These are phyloP conservation scores for Capsicum baccatum DNA, from an alignment of 257 asterid species.

Conservation along the genomic window DNA sequence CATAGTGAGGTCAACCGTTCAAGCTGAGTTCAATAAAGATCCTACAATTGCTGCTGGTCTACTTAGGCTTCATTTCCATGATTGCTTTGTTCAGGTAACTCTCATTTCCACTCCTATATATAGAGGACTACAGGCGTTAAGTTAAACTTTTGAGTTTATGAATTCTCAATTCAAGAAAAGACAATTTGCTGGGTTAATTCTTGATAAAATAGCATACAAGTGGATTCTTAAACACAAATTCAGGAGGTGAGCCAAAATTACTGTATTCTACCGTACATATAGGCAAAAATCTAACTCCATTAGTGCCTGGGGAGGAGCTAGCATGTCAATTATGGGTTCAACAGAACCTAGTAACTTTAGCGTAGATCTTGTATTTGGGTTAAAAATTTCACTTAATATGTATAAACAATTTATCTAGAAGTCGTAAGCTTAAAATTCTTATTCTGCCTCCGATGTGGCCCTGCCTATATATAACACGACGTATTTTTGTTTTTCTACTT, in stretches of 20 bases:
- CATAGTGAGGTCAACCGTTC: conserved; percentile 64
- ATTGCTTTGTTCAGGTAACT: conserved; percentile 67
- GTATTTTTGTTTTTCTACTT: background rate
- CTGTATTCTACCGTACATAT: background rate
- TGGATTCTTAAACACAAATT: background rate
- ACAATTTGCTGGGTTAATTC: background rate
- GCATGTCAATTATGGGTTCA: background rate
- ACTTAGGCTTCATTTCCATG: conserved; percentile 79
- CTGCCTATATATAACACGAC: background rate
- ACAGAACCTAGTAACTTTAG: background rate
- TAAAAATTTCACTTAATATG: background rate
- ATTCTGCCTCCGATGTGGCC: no score
- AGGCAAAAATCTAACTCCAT: background rate
- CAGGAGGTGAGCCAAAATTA: background rate
- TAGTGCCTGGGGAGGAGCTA: no score
- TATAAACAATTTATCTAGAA: background rate
- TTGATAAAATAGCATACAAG: background rate
- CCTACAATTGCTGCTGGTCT: conserved; percentile 63
- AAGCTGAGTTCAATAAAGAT: conserved; percentile 50
- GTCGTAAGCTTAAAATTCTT: background rate
- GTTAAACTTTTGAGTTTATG: background rate
- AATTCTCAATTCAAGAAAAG: background rate
- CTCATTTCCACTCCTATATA: background rate
- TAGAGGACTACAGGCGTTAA: no score
- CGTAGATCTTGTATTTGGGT: background rate